Base-by-base conservation (phyloP, 495 filamentous ascomycete species). In the Rusavskia elegans region DNA sequence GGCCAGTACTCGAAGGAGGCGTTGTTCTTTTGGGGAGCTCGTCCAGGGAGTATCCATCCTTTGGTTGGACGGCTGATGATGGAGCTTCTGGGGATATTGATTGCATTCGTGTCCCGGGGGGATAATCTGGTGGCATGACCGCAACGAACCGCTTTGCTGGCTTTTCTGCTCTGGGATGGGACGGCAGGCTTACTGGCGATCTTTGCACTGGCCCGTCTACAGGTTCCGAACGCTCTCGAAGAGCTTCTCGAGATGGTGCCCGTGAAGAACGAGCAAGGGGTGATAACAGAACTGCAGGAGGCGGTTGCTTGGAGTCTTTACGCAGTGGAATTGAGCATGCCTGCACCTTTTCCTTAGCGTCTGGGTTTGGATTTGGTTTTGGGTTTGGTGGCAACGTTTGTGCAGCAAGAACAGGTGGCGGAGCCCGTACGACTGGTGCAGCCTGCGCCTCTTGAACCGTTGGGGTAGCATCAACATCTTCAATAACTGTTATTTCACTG, bases 71-170 rank as follows among this genome's bases (percentile, higher is more conserved):
- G 10, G 63, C 54, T 41, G 70, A 65, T 17, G 66, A 70, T 8
- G 23, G 25, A 14, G 48, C 23, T 25, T 45, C 53, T 23, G 68
- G 66, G 37, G 61, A 59, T 20, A 52, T 23, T 16, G 50, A 49
- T 27, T 56, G 54, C 49, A 55, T 57, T 38, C 53, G 56, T 11
- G 63, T 63, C 1, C 45, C 53, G 1, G 53, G 50, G 20, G 57
- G 53, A 10, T 44, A 48, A 19, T 52, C 52, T 5, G 65, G 57
- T 20, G 68, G 62, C 39, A 62, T 58, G 0, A 68, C 53, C 2
- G 63, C 62, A 17, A 66, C 48, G 46, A 62, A 65, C 19, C 62
- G 61, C 20, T 61, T 60, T 0, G 59, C 49, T 17, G 59, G 53
- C 35, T 61, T 61, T 13, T 66, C 63, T 16, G 54, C 51, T 40